Evolutionary conservation across 2,329 filamentous ascomycete genomes (phyloP).

Genomic region (Thielaviopsis populi): DNA sequence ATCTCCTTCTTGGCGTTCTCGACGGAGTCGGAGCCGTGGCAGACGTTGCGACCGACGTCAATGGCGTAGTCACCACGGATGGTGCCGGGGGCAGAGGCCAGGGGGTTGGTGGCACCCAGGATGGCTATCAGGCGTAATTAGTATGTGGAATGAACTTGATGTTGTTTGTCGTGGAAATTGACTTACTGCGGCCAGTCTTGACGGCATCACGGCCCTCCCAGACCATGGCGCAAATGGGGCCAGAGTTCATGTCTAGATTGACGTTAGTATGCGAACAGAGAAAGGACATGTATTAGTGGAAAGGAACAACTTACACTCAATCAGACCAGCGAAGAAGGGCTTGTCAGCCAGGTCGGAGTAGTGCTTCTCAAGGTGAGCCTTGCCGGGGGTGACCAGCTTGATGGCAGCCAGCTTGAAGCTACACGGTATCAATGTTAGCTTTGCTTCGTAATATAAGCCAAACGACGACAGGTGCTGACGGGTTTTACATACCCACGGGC

Average conservation of each 20-base stretch:
- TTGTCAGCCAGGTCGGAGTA: conserved; percentile 85
- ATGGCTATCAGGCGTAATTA: conserved; percentile 39
- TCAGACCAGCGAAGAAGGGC: conserved; percentile 92
- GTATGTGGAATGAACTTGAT: conserved; percentile 15
- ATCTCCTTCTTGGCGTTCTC: conserved; percentile 99
- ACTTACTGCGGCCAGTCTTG: conserved; percentile 85
- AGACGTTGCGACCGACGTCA: conserved; percentile 83
- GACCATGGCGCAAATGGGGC: conserved; percentile 97
- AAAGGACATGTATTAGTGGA: conserved; percentile 16
- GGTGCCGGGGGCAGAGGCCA: conserved; percentile 85
- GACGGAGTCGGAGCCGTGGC: conserved; percentile 97
- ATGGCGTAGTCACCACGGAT: conserved; percentile 92
- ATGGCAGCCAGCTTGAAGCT: conserved; percentile 98
- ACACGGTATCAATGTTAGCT: conserved; percentile 15
- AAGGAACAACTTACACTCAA: conserved; percentile 56
- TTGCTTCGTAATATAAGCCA: not conserved
- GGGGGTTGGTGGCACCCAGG: conserved; percentile 97
- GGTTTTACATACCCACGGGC: conserved; percentile 56
- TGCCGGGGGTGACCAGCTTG: conserved; percentile 79
- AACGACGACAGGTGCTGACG: not conserved
- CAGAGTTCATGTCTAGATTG: conserved; percentile 79
- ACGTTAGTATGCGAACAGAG: conserved; percentile 17
- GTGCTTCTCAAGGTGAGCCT: conserved; percentile 97
- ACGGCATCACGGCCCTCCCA: conserved; percentile 98
- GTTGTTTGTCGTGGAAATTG: not conserved